phyloP scores from a whole-genome alignment of 305 asterid genomes.

The Solanum hybrid region DNA sequence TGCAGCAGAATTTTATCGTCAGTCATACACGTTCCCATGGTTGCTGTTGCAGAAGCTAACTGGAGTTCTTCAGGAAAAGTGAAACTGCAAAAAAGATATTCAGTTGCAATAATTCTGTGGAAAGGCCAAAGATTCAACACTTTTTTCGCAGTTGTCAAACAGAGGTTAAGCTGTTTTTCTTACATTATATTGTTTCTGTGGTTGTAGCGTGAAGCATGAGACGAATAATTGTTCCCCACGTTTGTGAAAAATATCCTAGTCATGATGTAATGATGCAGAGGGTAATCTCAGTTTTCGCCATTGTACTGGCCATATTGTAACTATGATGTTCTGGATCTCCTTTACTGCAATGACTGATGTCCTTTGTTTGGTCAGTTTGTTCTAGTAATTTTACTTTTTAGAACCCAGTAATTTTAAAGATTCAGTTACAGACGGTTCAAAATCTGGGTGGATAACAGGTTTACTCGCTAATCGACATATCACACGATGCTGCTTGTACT shows the following conservation, averaged over 20 bases:
- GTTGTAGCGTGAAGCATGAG: constrained; percentile 4
- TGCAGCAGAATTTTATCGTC: neutral
- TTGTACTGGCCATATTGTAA: neutral
- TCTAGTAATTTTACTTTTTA: neutral
- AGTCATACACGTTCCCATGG: constrained; percentile 6
- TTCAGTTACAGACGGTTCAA: neutral
- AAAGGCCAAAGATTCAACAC: constrained; percentile 17
- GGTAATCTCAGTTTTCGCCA: neutral
- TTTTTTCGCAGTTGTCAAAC: constrained; percentile 11
- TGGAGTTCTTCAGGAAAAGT: constrained; percentile 1
- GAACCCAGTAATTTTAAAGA: neutral
- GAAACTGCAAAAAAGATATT: constrained; percentile 19
- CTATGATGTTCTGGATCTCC: neutral
- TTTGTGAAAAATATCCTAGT: neutral
- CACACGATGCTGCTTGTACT: neutral
- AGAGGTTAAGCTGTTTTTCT: constrained; percentile 2
- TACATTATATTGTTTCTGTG: neutral
- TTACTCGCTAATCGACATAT: neutral
- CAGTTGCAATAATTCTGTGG: constrained; percentile 38
- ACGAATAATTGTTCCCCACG: neutral
- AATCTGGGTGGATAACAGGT: neutral
- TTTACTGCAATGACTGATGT: neutral
- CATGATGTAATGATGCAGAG: neutral
- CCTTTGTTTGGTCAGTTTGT: neutral
- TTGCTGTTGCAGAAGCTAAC: neutral